Evolutionary conservation across 345 rosid species (phyloP).

Genomic region (Alliaria petiolata): DNA sequence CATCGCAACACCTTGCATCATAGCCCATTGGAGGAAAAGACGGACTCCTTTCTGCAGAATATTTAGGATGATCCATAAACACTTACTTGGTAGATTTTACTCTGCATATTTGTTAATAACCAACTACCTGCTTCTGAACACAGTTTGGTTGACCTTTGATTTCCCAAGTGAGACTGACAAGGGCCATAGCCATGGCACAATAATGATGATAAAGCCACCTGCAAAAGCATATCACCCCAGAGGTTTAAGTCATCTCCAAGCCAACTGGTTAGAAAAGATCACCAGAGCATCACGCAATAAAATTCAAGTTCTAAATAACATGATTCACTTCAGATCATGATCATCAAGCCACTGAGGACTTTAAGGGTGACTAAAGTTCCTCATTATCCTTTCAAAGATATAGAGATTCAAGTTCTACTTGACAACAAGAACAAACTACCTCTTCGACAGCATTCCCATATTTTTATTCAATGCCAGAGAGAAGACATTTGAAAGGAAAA

Average conservation of each 20-base stretch:
- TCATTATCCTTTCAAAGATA: not conserved
- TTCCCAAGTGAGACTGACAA: slow-evolving; percentile 99
- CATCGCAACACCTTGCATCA: slow-evolving; percentile 99
- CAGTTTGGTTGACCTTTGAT: slow-evolving; percentile 96
- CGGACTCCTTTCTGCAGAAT: slow-evolving; percentile 82
- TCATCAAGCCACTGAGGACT: not conserved
- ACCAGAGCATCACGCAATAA: not conserved
- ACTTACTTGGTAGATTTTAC: slow-evolving; percentile 5
- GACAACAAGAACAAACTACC: slow-evolving; percentile 1
- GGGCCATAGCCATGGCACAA: slow-evolving; percentile 92
- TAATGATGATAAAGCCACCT: slow-evolving; percentile 99
- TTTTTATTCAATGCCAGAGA: not conserved
- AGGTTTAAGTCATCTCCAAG: not conserved
- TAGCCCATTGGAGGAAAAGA: slow-evolving; percentile 99
- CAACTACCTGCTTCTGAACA: slow-evolving; percentile 84
- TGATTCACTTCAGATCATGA: not conserved
- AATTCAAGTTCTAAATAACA: not conserved
- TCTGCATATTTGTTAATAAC: slow-evolving; percentile 16
- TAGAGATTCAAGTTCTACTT: not conserved
- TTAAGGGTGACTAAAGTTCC: not conserved
- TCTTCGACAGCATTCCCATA: not conserved
- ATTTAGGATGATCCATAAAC: slow-evolving; percentile 2
- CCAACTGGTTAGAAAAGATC: not conserved
- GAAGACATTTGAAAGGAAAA: not conserved
- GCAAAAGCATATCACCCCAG: slow-evolving; percentile 29